A percentile compares a stretch with the other conserved stretches of the same genome.
Evolutionary conservation across 805 yeast genomes (phyloP).

Genomic region (Kazachstania kunashirensis): DNA sequence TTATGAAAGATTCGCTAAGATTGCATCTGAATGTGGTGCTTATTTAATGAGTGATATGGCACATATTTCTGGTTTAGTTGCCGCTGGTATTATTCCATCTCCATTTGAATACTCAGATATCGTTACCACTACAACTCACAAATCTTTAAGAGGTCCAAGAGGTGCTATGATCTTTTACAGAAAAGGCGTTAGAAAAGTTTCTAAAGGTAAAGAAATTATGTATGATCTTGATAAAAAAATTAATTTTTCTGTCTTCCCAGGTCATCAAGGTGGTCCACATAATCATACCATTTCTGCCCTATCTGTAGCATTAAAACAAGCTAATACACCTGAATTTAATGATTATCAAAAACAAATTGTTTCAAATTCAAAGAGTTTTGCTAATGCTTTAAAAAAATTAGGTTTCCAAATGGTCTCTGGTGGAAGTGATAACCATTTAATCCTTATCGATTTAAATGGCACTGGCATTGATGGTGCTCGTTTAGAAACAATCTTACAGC

Average conservation of each 20-base stretch:
- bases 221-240: slow-evolving; percentile 87
- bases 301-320: slow-evolving; percentile 91
- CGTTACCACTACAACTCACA: slow-evolving; percentile 96
- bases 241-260: slow-evolving; percentile 97
- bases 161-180: slow-evolving; percentile 98
- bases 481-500: slow-evolving; percentile 81
- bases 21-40: slow-evolving; percentile 89
- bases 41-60: slow-evolving; percentile 94
- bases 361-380: slow-evolving; percentile 71
- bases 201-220: slow-evolving; percentile 69
- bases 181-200: slow-evolving; percentile 79
- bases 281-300: slow-evolving; percentile 95
- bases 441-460: slow-evolving; percentile 72
- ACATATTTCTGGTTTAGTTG: slow-evolving; percentile 89
- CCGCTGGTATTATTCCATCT: slow-evolving; percentile 88
- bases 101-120: slow-evolving; percentile 92
- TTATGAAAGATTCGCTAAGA: slow-evolving; percentile 80
- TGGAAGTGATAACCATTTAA: slow-evolving; percentile 93
- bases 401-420: slow-evolving; percentile 75
- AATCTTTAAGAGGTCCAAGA: slow-evolving; percentile 96
- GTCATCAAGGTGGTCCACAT: slow-evolving; percentile 99
- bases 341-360: slow-evolving; percentile 78
- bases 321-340: slow-evolving; percentile 77
- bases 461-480: slow-evolving; percentile 88
- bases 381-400: slow-evolving; percentile 48